These are phyloP conservation scores for Spongospora subterranea DNA, from an alignment of 208 protist species.

Conservation along the genomic window DNA sequence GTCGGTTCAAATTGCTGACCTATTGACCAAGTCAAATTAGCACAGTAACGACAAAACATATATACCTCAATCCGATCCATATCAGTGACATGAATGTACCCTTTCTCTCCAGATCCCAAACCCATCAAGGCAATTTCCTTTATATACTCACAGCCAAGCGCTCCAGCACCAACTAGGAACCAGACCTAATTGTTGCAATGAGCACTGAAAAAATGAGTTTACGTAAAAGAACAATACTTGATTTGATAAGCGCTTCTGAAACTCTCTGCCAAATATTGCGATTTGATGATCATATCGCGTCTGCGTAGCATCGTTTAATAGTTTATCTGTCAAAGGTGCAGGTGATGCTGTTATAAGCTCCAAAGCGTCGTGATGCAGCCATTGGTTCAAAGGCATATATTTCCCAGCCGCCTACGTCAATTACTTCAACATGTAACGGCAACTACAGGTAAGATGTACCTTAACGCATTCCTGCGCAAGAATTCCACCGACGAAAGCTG, in stretches of 20 bases:
- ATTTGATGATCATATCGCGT: constrained; percentile 58
- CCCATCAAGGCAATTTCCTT: constrained; percentile 98
- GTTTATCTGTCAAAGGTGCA: not conserved
- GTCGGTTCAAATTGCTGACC: constrained; percentile 96
- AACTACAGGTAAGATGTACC: constrained; percentile 56
- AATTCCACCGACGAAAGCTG: constrained; percentile 76
- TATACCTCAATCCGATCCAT: constrained; percentile 96
- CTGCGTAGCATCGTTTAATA: not conserved
- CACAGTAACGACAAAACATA: not conserved
- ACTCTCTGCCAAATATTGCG: constrained; percentile 44
- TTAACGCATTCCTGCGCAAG: constrained; percentile 78
- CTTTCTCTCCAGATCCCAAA: constrained; percentile 68
- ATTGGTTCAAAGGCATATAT: constrained; percentile 76
- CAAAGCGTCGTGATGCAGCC: constrained; percentile 74
- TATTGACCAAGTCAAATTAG: constrained; percentile 62
- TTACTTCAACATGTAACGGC: not conserved
- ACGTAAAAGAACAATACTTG: constrained; percentile 36
- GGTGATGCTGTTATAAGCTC: constrained; percentile 66
- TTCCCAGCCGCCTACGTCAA: constrained; percentile 69
- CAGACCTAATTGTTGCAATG: constrained; percentile 62
- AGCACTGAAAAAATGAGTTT: constrained; percentile 26
- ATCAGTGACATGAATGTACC: constrained; percentile 84
- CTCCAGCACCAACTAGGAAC: constrained; percentile 91
- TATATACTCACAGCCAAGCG: constrained; percentile 97
- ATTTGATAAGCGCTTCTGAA: not conserved